These are phyloP conservation scores for Fragosphaeria purpurea DNA, from an alignment of 2,329 filamentous ascomycete genomes.

Conservation along the genomic window DNA sequence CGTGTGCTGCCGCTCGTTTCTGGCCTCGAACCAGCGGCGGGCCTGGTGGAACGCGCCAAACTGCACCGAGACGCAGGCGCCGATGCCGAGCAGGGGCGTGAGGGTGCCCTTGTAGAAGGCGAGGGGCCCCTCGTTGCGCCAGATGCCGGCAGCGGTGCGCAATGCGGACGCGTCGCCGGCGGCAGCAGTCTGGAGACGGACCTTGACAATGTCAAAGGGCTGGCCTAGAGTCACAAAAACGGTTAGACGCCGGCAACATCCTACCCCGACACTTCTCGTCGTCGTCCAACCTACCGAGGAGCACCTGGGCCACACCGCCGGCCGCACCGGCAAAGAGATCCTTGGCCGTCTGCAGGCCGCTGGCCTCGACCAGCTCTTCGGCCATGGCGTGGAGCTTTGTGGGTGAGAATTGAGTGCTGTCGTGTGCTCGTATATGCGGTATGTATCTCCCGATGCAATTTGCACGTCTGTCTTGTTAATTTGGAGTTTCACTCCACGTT, in stretches of 20 bases:
- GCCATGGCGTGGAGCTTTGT: conserved; percentile 1
- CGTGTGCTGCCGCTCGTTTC: conserved; percentile 39
- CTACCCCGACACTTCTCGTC: no score
- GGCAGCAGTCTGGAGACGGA: conserved; percentile 81
- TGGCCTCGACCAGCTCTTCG: conserved; percentile 14
- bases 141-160: conserved; percentile 73
- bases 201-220: conserved; percentile 89
- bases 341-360: conserved; percentile 58
- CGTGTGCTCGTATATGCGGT: no score
- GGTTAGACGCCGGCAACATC: conserved; percentile 25
- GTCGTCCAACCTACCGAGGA: conserved; percentile 54
- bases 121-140: conserved; percentile 72
- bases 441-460: no score
- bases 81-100: conserved; percentile 89
- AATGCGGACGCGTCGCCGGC: conserved; percentile 67
- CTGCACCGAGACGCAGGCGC: conserved; percentile 95
- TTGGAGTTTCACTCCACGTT: no score
- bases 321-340: conserved; percentile 85
- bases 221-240: conserved; percentile 37
- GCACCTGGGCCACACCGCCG: conserved; percentile 85
- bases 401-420: no score
- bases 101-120: conserved; percentile 99
- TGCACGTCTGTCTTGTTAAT: no score
- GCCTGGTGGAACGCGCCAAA: conserved; percentile 96
- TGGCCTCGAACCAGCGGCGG: conserved; percentile 71